Evolutionary conservation across 768 basidiomycete species (phyloP).

Genomic region (Tylopilus plumbeoviolaceoides): DNA sequence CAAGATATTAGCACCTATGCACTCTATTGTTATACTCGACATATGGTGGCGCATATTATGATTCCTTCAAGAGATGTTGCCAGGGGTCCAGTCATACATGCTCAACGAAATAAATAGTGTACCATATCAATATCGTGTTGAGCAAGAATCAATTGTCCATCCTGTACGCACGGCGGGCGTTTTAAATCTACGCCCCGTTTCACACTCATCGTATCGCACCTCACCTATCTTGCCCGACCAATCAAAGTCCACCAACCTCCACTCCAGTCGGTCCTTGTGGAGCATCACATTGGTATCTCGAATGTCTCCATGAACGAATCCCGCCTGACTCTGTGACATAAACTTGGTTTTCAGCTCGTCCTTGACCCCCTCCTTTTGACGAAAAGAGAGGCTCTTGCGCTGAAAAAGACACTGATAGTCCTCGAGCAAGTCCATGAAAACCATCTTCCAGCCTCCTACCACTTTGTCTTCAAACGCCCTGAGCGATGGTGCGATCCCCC

Average conservation of each 20-base stretch:
- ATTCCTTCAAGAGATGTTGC: too few relatives aligned
- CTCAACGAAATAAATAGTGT: not conserved
- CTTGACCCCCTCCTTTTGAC: not conserved
- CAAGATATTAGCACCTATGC: too few relatives aligned
- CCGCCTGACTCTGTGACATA: constrained; percentile 5
- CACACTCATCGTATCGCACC: constrained; percentile 8
- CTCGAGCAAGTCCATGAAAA: too few relatives aligned
- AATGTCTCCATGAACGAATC: constrained; percentile 23
- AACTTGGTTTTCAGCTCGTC: not conserved
- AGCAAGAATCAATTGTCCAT: not conserved
- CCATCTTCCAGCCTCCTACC: not conserved
- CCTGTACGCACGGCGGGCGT: not conserved
- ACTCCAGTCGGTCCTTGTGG: not conserved
- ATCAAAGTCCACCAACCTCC: constrained; percentile 4
- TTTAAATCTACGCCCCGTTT: not conserved
- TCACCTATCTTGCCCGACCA: constrained; percentile 23
- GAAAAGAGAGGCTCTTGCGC: too few relatives aligned
- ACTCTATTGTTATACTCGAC: too few relatives aligned
- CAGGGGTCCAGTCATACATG: too few relatives aligned
- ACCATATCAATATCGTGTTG: not conserved
- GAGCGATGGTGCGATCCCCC: constrained; percentile 16
- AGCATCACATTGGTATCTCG: constrained; percentile 21
- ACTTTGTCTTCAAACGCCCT: constrained; percentile 21
- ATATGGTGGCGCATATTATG: too few relatives aligned
- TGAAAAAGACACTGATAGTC: too few relatives aligned